Evolutionary conservation across 2,329 filamentous ascomycete genomes (phyloP).

Genomic region (Diaporthe citri): DNA sequence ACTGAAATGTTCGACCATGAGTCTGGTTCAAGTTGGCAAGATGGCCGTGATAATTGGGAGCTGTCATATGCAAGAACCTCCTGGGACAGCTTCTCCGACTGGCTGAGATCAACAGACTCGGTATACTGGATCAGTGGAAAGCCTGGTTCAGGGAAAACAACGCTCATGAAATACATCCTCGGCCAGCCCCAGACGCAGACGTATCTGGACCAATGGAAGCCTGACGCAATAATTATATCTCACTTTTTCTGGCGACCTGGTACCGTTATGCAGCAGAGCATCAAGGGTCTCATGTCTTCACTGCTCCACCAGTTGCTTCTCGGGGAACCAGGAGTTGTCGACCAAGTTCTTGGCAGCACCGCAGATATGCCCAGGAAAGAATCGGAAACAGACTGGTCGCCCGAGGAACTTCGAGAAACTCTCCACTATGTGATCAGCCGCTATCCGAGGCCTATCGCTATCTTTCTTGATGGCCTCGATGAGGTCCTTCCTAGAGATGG

Average conservation of each 20-base stretch:
- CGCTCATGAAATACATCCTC: not conserved
- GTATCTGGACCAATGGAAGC: not conserved
- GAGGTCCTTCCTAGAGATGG: not conserved
- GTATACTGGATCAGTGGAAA: not conserved
- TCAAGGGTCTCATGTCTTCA: not conserved
- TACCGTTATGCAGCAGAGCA: not conserved
- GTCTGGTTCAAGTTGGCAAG: not conserved
- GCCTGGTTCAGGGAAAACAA: not conserved
- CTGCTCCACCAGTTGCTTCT: not conserved
- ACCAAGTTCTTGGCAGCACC: not conserved
- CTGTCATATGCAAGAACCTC: not conserved
- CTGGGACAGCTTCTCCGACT: not conserved
- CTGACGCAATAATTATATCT: not conserved
- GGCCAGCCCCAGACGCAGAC: not conserved
- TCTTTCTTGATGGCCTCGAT: not conserved
- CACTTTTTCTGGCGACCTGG: not conserved
- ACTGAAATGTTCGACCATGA: too few species aligned
- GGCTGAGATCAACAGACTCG: not conserved
- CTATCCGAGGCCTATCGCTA: not conserved
- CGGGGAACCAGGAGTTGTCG: not conserved
- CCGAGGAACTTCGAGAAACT: not conserved
- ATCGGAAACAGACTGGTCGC: not conserved
- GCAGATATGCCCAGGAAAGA: not conserved
- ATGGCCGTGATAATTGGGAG: not conserved
- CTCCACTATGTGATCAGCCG: not conserved